Evolutionary conservation across 1,284 basidiomycete species (phyloP).

Genomic region (Heliocybe sulcata): DNA sequence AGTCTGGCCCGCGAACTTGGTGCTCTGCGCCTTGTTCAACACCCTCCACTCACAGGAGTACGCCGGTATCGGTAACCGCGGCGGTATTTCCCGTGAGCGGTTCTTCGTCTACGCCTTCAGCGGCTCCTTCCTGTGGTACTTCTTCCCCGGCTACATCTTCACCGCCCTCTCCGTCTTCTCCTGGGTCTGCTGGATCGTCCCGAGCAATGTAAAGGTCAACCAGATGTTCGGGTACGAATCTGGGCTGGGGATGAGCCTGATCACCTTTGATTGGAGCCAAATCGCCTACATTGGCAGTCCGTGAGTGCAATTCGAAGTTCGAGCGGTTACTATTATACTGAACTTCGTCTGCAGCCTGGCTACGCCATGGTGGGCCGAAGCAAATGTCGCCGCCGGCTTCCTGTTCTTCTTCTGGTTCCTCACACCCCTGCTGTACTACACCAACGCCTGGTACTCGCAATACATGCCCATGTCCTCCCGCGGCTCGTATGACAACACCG

Average conservation of each 20-base stretch:
- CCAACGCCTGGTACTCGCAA: slow-evolving; percentile 55
- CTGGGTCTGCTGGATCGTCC: slow-evolving; percentile 76
- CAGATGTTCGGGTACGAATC: slow-evolving; percentile 77
- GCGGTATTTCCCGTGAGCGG: slow-evolving; percentile 64
- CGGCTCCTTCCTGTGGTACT: slow-evolving; percentile 61
- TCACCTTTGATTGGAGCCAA: slow-evolving; percentile 76
- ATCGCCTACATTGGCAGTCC: slow-evolving; percentile 58
- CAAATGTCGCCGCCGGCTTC: slow-evolving; percentile 79
- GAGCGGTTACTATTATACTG: not conserved
- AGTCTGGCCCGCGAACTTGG: slow-evolving; percentile 84
- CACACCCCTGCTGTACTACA: slow-evolving; percentile 61
- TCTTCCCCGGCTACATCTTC: slow-evolving; percentile 66
- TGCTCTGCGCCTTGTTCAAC: slow-evolving; percentile 80
- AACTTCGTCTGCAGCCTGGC: slow-evolving; percentile 24
- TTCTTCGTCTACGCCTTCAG: slow-evolving; percentile 70
- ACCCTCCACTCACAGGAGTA: slow-evolving; percentile 62
- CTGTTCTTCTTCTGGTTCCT: slow-evolving; percentile 74
- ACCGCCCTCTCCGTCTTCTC: slow-evolving; percentile 48
- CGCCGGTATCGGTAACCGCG: slow-evolving; percentile 52
- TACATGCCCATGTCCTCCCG: slow-evolving; percentile 48
- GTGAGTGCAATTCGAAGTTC: slow-evolving; percentile 8
- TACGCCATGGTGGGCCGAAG: slow-evolving; percentile 71
- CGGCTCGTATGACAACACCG: slow-evolving; percentile 56
- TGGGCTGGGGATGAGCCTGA: slow-evolving; percentile 70
- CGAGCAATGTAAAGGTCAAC: slow-evolving; percentile 61